Conservation (phyloP, 1,139 yeast species). For the Spencermartinsiella ligniputridi region DNA sequence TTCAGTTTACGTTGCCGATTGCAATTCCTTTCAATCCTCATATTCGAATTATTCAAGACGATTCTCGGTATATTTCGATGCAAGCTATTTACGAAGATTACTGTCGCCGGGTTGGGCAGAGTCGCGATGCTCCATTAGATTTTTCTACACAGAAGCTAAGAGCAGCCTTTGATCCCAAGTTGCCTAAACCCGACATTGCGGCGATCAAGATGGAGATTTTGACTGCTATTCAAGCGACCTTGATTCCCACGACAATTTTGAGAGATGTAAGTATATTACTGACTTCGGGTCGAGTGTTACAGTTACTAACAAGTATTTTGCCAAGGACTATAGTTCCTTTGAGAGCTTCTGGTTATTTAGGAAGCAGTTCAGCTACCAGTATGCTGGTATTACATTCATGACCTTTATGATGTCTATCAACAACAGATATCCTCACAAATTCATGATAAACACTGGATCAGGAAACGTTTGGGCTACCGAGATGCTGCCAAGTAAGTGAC, state of each 20-base stretch:
- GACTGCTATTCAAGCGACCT: constrained; percentile 79
- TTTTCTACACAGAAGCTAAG: constrained; percentile 82
- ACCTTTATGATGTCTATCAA: constrained; percentile 94
- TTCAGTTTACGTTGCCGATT: constrained; percentile 81
- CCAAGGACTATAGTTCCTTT: constrained; percentile 64
- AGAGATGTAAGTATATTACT: constrained; percentile 42
- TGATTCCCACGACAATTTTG: constrained; percentile 83
- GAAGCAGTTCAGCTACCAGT: constrained; percentile 90
- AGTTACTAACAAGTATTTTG: constrained; percentile 37
- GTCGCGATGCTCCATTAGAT: constrained; percentile 86
- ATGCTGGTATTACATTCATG: constrained; percentile 91
- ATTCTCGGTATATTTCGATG: constrained; percentile 70
- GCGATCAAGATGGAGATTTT: constrained; percentile 87
- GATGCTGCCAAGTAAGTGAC: constrained; percentile 65
- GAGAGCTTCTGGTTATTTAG: constrained; percentile 98
- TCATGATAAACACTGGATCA: constrained; percentile 71
- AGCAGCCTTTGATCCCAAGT: constrained; percentile 86
- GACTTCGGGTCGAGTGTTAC: constrained; percentile 4
- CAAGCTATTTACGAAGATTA: constrained; percentile 85
- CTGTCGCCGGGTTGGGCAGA: constrained; percentile 69
- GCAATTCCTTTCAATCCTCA: constrained; percentile 96
- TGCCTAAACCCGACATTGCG: constrained; percentile 88
- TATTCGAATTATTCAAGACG: constrained; percentile 85
- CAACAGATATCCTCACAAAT: constrained; percentile 90
- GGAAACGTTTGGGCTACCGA: constrained; percentile 95